Evolutionary conservation across 192 early-diverging fungal genomes (phyloP).

Genomic region (Coemansia sp.): DNA sequence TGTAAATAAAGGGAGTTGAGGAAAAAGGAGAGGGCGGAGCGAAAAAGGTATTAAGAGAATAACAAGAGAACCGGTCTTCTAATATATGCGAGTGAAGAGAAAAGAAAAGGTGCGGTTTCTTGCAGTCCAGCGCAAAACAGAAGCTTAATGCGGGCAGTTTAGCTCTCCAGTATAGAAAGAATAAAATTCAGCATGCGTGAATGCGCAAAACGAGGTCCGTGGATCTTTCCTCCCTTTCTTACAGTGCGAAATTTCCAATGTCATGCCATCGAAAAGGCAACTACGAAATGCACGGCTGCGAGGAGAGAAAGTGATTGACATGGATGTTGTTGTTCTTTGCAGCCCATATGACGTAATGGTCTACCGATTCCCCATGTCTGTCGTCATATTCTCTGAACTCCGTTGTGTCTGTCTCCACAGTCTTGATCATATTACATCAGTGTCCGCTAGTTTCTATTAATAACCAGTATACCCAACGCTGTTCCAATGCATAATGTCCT

Average conservation of each 20-base stretch:
- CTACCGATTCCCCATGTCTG: neutral
- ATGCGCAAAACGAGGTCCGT: neutral
- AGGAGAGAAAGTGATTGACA: neutral
- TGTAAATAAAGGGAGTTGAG: conserved; percentile 6
- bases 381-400: neutral
- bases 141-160: neutral
- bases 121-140: neutral
- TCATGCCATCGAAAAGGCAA: neutral
- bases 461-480: neutral
- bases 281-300: neutral
- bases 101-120: neutral
- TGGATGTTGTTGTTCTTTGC: neutral
- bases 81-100: neutral
- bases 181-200: neutral
- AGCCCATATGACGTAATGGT: neutral
- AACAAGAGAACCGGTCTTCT: neutral
- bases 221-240: neutral
- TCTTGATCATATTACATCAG: neutral
- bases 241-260: neutral
- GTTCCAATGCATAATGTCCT: no score
- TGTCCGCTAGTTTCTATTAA: neutral
- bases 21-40: neutral
- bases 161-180: neutral
- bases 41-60: neutral
- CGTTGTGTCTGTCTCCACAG: no score